Base-by-base conservation (phyloP, 108 stramenopile species). In the Cylindrotheca fusiformis region DNA sequence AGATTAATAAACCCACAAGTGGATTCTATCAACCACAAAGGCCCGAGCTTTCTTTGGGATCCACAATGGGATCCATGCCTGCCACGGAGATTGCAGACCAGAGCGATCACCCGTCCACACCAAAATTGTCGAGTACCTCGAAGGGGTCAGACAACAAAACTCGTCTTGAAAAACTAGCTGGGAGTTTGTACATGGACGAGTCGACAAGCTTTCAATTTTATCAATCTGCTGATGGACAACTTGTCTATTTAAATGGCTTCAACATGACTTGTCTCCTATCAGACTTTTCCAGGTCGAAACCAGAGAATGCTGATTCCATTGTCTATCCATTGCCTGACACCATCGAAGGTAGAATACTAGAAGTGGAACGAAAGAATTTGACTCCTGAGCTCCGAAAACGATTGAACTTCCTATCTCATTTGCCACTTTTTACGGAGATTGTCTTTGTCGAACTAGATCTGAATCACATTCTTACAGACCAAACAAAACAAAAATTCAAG, bases 161-260 rank as follows among this genome's bases (percentile, higher is more conserved):
- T 41, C 6, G 14, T 10, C 14, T 41, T 6, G 36, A 41, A 41
- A 6, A 14, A 41, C 14, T 48, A 36, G 32, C 49, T n/a, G 73
- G 67, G 25, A 64, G 63, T 21, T 67, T 85, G 69, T 79, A 77
- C 51, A 41, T 76, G 32, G 76, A 68, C 10, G 72, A 48, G 8
- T 54, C 77, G 14, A 74, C 78, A 12, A 32, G 57, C 12, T 62
- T 80, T 31, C 80, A 85, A 31, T 87, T 80, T 60, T 93, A 87
- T 72, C 91, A 93, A 67, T 65, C 86, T 5, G 77, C 71, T 59
- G 86, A 93, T 65, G 91, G 91, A 14, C 84, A 85, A 64, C 57
- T 81, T 8, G 75, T 72, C 32, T 93, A 86, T 69, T 63, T 93
- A 4, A 81, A 74, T 49, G 80, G 86, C 0, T 81, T 93, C 71